A percentile compares a stretch with the other conserved stretches of the same genome.
Evolutionary conservation across 2,329 filamentous ascomycete genomes (phyloP).

Genomic region (Diaporthe destruens): DNA sequence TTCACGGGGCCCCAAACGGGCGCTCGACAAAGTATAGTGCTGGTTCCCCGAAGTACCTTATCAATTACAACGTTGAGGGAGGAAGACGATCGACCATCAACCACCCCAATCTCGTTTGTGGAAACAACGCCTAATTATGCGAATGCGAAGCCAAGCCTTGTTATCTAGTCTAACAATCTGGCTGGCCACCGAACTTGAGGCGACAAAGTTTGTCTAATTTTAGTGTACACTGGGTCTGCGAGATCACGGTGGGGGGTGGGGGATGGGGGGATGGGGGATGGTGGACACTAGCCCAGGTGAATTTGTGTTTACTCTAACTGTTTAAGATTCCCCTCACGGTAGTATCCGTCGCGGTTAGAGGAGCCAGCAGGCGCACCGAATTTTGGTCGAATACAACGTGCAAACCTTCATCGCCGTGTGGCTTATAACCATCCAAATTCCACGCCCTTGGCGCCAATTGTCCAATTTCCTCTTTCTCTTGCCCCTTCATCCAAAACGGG

Average conservation of each 20-base stretch:
- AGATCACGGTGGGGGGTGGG: slow-evolving; percentile 11
- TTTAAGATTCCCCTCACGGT: slow-evolving; percentile 19
- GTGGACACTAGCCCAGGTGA: neutral
- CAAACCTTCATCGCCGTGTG: neutral
- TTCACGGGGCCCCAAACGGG: neutral
- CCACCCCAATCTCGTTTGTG: neutral
- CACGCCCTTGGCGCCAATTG: slow-evolving; percentile 26
- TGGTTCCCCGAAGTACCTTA: slow-evolving; percentile 29
- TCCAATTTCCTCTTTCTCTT: neutral
- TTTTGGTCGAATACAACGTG: neutral
- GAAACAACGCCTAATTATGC: neutral
- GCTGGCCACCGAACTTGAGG: neutral
- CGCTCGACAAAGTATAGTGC: slow-evolving; percentile 1
- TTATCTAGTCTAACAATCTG: neutral
- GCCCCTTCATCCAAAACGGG: neutral
- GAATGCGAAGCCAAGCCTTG: neutral
- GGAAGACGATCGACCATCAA: too few species aligned
- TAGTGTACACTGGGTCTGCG: neutral
- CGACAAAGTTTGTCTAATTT: slow-evolving; percentile 31
- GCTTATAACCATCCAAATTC: neutral
- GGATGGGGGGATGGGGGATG: too few species aligned
- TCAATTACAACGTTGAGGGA: neutral
- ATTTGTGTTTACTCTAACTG: neutral
- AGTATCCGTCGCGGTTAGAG: slow-evolving; percentile 24
- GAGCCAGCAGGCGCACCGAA: neutral